These are phyloP conservation scores for Pterocarpus santalinus DNA, from an alignment of 306 rosid species.

Conservation along the genomic window DNA sequence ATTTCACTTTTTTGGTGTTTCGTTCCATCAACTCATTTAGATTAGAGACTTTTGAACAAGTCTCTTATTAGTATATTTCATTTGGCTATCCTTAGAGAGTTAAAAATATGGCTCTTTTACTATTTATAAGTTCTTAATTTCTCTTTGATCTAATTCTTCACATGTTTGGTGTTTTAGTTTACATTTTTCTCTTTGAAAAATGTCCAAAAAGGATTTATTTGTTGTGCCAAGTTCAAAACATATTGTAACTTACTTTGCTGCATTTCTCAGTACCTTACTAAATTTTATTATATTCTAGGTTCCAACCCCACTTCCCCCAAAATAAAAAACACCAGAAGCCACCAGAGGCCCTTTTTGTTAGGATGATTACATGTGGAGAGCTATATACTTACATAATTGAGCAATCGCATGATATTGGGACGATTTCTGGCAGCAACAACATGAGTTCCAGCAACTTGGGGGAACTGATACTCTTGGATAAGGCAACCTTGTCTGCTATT, in stretches of 20 bases:
- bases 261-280: not conserved
- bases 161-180: not conserved
- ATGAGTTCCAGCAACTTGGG: constrained; percentile 83
- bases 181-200: constrained; percentile 13
- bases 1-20: not conserved
- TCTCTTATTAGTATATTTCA: not conserved
- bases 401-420: constrained; percentile 66
- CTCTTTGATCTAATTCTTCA: not conserved
- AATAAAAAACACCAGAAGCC: not conserved
- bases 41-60: constrained; percentile 14
- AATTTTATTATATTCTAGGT: not conserved
- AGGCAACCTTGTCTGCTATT: constrained; percentile 66
- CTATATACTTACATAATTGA: constrained; percentile 72
- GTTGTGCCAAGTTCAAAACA: constrained; percentile 1
- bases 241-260: not conserved
- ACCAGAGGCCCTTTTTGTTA: not conserved
- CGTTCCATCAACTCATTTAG: constrained; percentile 12
- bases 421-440: constrained; percentile 78
- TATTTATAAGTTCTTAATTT: not conserved
- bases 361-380: constrained; percentile 19
- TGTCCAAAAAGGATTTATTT: not conserved
- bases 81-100: constrained; percentile 1
- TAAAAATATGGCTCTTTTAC: not conserved
- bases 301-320: not conserved
- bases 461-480: constrained; percentile 74